Evolutionary conservation across 2,329 filamentous ascomycete species (phyloP).

Genomic region (Hypoxylon sp.): DNA sequence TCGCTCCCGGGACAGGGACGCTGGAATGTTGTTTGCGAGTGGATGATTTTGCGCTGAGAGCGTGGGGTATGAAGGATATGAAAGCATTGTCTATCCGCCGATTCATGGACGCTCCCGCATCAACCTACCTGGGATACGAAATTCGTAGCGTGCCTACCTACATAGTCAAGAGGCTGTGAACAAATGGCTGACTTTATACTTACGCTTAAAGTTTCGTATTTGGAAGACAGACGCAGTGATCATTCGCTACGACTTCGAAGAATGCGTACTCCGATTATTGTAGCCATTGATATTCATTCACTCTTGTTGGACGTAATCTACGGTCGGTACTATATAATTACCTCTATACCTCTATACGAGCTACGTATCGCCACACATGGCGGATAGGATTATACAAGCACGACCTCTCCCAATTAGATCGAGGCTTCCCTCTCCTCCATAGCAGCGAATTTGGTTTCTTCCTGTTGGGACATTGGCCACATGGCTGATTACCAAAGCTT

Average conservation of each 20-base stretch:
- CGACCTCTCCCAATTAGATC: not conserved
- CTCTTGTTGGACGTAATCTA: too few relatives aligned
- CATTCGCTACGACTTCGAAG: too few relatives aligned
- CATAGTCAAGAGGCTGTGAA: not conserved
- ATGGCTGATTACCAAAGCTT: too few relatives aligned
- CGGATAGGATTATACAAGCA: not conserved
- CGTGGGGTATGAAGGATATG: not conserved
- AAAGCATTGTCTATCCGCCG: not conserved
- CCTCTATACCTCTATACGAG: too few relatives aligned
- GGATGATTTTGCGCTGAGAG: slow-evolving; percentile 50
- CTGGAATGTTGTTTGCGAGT: slow-evolving; percentile 58
- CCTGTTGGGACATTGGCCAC: too few relatives aligned
- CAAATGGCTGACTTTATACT: not conserved
- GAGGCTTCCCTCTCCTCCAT: not conserved
- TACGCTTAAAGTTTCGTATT: not conserved
- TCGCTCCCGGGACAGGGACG: slow-evolving; percentile 50
- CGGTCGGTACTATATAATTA: too few relatives aligned
- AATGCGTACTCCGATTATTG: too few relatives aligned
- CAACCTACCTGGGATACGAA: not conserved
- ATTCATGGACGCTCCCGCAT: not conserved
- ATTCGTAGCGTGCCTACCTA: not conserved
- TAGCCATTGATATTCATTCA: too few relatives aligned
- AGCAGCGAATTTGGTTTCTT: not conserved
- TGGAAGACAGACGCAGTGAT: too few relatives aligned
- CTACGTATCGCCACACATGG: too few relatives aligned